Evolutionary conservation across 1,284 basidiomycete genomes (phyloP).

Genomic region (Acaromyces ingoldii): DNA sequence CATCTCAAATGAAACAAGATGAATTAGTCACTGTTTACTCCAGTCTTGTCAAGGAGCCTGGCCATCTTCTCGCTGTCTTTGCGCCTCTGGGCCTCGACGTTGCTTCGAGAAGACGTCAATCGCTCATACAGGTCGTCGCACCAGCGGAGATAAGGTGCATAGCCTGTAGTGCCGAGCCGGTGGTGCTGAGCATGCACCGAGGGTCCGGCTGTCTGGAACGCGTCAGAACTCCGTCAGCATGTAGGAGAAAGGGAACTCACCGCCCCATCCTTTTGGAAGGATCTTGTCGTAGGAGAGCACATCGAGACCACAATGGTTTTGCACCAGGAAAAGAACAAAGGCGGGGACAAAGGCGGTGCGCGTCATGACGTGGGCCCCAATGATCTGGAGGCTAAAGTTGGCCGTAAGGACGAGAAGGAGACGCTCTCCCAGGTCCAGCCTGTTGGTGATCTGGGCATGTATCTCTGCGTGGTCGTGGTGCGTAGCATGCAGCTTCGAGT

Average conservation of each 20-base stretch:
- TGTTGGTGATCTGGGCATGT: slow-evolving; percentile 1
- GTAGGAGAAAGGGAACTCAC: slow-evolving; percentile 1
- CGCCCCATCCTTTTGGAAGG: not conserved
- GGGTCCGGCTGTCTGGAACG: not conserved
- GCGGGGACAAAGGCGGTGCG: not conserved
- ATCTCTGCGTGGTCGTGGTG: slow-evolving; percentile 2
- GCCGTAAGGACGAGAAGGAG: not conserved
- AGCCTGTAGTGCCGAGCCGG: not conserved
- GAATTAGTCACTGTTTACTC: not conserved
- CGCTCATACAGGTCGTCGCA: not conserved
- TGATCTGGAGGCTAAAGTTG: not conserved
- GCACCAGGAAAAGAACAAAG: not conserved
- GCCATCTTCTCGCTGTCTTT: not conserved
- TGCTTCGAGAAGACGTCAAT: not conserved
- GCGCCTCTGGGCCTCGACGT: not conserved
- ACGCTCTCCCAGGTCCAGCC: not conserved
- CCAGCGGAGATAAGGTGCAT: slow-evolving; percentile 1
- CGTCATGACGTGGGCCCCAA: slow-evolving; percentile 1
- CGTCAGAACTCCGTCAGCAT: too few species aligned
- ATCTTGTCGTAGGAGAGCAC: slow-evolving; percentile 1
- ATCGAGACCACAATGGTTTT: not conserved
- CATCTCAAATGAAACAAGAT: not conserved
- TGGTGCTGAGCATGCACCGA: not conserved
- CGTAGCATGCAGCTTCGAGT: not conserved
- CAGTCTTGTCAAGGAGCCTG: not conserved